Evolutionary conservation across 441 rosid species (phyloP).

Genomic region (Gossypium armourianum): DNA sequence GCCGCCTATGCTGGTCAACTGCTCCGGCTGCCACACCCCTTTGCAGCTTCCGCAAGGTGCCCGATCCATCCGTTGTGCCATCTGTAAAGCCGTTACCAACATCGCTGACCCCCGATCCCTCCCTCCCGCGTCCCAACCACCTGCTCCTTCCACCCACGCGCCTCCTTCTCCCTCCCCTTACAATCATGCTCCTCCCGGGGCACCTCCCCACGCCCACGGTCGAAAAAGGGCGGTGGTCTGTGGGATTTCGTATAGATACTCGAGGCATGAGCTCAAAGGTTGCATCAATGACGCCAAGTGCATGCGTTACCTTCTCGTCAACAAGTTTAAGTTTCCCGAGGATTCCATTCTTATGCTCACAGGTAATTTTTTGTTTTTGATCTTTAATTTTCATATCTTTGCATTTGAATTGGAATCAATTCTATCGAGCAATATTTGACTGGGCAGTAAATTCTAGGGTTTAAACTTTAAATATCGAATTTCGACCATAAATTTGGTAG

Average conservation of each 20-base stretch:
- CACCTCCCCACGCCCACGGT: conserved; percentile 53
- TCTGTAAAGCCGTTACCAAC: conserved; percentile 68
- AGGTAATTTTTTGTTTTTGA: conserved; percentile 26
- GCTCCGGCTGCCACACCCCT: conserved; percentile 65
- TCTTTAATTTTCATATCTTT: background rate
- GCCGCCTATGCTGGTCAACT: conserved; percentile 53
- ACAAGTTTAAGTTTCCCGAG: conserved; percentile 52
- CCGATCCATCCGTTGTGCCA: conserved; percentile 64
- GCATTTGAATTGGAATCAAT: background rate
- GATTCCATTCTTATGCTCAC: conserved; percentile 78
- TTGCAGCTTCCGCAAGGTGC: conserved; percentile 76
- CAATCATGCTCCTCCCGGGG: conserved; percentile 21
- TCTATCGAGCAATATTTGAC: background rate
- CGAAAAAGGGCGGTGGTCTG: conserved; percentile 76
- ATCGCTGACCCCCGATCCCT: conserved; percentile 55
- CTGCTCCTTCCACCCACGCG: conserved; percentile 20
- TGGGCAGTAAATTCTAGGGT: background rate
- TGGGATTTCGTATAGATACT: conserved; percentile 64
- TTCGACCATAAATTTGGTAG: background rate
- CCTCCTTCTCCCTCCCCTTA: conserved; percentile 28
- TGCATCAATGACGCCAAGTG: conserved; percentile 91
- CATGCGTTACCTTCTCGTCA: conserved; percentile 69
- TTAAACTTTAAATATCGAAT: background rate
- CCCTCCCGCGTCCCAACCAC: conserved; percentile 25
- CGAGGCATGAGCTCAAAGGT: conserved; percentile 79